Percentiles rank a stretch among this genome's conserved stretches.
phyloP scores from a whole-genome alignment of 257 asterid species.

The Lycium barbarum region DNA sequence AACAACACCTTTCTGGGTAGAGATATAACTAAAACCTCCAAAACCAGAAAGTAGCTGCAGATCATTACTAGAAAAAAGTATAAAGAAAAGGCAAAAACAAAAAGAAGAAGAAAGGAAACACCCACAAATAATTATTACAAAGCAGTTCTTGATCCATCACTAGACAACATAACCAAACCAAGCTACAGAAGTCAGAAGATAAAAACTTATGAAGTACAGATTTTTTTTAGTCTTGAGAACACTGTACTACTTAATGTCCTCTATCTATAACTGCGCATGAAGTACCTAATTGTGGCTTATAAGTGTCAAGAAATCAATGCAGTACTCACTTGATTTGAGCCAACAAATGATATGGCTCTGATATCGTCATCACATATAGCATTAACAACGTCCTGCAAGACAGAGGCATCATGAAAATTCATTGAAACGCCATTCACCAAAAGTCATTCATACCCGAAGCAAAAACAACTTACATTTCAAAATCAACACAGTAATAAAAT shows the following conservation, averaged over 20 bases:
- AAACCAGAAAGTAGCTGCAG: neutral
- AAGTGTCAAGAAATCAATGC: conserved; percentile 7
- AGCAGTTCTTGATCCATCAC: conserved; percentile 2
- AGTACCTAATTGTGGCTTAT: neutral
- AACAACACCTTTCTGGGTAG: neutral
- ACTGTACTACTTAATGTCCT: neutral
- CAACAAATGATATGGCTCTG: conserved; percentile 95
- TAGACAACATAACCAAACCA: conserved; percentile 1
- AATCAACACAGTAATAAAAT: too few species aligned
- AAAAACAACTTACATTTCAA: too few species aligned
- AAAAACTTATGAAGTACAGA: neutral
- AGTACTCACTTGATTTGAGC: conserved; percentile 81
- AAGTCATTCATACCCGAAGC: too few species aligned
- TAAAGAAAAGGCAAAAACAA: neutral
- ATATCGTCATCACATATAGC: conserved; percentile 98
- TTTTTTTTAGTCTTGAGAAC: neutral
- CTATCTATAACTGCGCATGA: neutral
- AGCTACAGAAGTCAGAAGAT: neutral
- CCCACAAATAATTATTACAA: neutral
- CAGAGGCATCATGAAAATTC: conserved; percentile 16
- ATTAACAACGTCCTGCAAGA: conserved; percentile 78
- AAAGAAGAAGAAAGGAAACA: neutral
- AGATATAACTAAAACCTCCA: neutral
- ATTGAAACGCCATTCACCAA: neutral
- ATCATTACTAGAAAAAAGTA: neutral